phyloP scores from a whole-genome alignment of 148 eudicot genomes.

The Camellia granthamiana region DNA sequence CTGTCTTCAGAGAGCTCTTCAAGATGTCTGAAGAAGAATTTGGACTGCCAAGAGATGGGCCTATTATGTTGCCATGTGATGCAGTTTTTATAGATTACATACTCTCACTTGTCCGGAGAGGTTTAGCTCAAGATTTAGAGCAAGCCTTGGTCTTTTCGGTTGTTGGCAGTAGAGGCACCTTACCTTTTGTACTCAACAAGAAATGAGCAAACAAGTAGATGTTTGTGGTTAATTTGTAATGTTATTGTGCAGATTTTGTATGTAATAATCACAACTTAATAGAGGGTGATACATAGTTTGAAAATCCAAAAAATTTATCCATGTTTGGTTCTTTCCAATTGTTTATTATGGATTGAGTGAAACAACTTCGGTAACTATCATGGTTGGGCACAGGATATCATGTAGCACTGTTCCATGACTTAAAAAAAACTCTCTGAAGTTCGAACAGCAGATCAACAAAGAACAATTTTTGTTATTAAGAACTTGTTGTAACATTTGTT shows the following conservation, averaged over 20 bases:
- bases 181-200: background rate
- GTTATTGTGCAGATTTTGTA: background rate
- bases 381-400: too few species aligned
- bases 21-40: conserved; percentile 46
- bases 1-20: conserved; percentile 33
- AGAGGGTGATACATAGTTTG: background rate
- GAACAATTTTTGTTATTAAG: too few species aligned
- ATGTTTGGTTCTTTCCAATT: background rate
- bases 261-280: background rate
- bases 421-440: too few species aligned
- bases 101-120: conserved; percentile 13
- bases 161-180: background rate
- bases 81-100: conserved; percentile 30
- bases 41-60: conserved; percentile 38
- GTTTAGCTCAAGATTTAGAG: conserved; percentile 15
- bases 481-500: too few species aligned
- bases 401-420: too few species aligned
- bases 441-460: too few species aligned
- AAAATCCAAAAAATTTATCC: background rate
- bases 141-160: conserved; percentile 26
- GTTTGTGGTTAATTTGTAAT: background rate
- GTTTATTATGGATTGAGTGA: background rate
- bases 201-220: conserved; percentile 36
- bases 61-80: conserved; percentile 46
- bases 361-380: too few species aligned